These are phyloP conservation scores for Podosphaera xanthii DNA, from an alignment of 2,329 filamentous ascomycete genomes.

Conservation along the genomic window DNA sequence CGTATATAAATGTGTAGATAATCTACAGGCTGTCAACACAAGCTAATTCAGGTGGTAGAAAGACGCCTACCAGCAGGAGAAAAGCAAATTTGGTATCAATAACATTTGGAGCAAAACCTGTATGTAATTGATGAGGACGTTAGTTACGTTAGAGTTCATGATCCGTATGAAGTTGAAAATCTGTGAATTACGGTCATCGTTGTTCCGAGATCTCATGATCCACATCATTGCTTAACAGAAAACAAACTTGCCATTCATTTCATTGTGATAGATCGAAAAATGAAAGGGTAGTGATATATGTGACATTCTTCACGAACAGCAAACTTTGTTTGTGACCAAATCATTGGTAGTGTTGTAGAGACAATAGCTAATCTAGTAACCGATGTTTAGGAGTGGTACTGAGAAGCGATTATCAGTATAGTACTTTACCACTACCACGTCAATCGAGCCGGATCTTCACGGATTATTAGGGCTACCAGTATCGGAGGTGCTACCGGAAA, in stretches of 20 bases:
- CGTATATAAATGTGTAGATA: slow-evolving; percentile 70
- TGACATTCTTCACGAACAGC: background rate
- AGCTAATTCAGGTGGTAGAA: background rate
- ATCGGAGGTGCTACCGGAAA: too few relatives aligned
- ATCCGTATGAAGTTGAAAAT: background rate
- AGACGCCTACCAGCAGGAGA: slow-evolving; percentile 9
- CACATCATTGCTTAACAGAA: background rate
- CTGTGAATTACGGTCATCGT: too few relatives aligned
- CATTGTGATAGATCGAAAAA: background rate
- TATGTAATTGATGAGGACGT: background rate
- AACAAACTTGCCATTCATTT: background rate
- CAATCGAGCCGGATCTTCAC: too few relatives aligned
- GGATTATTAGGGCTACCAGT: too few relatives aligned
- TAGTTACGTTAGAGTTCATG: background rate
- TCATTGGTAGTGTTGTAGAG: too few relatives aligned
- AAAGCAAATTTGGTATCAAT: slow-evolving; percentile 11
- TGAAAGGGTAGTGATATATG: background rate
- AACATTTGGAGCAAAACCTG: background rate
- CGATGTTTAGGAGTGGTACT: too few relatives aligned
- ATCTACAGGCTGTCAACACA: slow-evolving; percentile 24
- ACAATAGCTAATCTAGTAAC: too few relatives aligned
- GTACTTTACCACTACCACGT: too few relatives aligned
- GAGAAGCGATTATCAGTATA: too few relatives aligned
- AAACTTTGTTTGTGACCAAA: background rate
- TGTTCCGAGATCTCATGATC: background rate